These are phyloP conservation scores for Umbelopsis sp. DNA, from an alignment of 371 early-diverging fungal genomes.

Conservation along the genomic window DNA sequence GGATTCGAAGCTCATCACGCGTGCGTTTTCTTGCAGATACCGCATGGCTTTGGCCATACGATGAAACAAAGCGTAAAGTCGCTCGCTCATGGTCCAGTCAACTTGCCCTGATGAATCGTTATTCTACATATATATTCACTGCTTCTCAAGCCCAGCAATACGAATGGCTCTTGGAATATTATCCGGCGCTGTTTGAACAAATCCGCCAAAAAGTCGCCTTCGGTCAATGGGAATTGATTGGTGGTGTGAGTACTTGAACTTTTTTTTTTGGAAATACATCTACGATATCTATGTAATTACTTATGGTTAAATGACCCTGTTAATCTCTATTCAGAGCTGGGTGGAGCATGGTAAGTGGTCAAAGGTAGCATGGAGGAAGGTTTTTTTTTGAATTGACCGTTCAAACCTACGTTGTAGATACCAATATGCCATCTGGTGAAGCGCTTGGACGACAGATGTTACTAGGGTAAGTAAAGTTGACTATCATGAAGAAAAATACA, in stretches of 20 bases:
- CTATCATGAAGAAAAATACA: background rate
- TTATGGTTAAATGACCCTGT: too few relatives aligned
- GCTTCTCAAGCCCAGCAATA: slow-evolving; percentile 94
- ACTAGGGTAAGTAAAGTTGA: slow-evolving; percentile 10
- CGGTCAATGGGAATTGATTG: slow-evolving; percentile 94
- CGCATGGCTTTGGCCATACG: slow-evolving; percentile 93
- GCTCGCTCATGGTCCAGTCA: slow-evolving; percentile 94
- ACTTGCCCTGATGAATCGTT: slow-evolving; percentile 79
- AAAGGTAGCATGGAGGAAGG: too few relatives aligned
- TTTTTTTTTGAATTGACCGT: too few relatives aligned
- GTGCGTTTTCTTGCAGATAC: slow-evolving; percentile 42
- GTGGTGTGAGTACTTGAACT: slow-evolving; percentile 53
- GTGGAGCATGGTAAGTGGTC: slow-evolving; percentile 42
- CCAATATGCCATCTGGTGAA: slow-evolving; percentile 96
- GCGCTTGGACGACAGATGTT: slow-evolving; percentile 81
- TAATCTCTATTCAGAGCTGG: slow-evolving; percentile 30
- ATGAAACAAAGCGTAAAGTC: slow-evolving; percentile 94
- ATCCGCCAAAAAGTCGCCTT: slow-evolving; percentile 69
- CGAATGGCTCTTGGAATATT: slow-evolving; percentile 86
- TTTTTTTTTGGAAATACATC: too few relatives aligned
- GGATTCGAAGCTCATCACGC: background rate
- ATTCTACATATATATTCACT: slow-evolving; percentile 89
- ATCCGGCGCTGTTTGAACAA: slow-evolving; percentile 82
- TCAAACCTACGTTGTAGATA: slow-evolving; percentile 68
- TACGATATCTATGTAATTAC: too few relatives aligned